Evolutionary conservation across 2,329 filamentous ascomycete species (phyloP).

Genomic region (Diaporthe sp.): DNA sequence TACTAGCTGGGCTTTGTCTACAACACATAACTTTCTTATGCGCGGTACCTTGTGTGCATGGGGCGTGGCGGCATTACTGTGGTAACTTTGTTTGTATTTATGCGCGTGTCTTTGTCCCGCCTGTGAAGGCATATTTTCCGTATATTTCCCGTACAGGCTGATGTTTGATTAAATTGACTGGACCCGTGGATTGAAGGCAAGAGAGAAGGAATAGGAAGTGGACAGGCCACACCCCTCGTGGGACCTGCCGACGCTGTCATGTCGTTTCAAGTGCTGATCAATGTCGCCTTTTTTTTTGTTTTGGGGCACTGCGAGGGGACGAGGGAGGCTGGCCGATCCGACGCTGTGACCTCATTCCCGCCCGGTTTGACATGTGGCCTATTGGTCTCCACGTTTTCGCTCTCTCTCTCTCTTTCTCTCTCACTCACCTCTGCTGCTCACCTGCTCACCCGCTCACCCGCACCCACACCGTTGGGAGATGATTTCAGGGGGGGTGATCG

Average conservation of each 20-base stretch:
- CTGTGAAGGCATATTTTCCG: not conserved
- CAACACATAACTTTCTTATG: not conserved
- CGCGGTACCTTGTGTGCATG: not conserved
- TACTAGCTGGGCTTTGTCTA: not conserved
- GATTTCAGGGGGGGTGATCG: slow-evolving; percentile 29
- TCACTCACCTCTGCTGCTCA: not conserved
- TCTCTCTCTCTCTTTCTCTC: not conserved
- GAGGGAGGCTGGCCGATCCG: slow-evolving; percentile 5
- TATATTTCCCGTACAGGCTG: not conserved
- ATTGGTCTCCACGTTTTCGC: not conserved
- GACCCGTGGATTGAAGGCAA: not conserved
- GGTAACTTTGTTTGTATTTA: not conserved
- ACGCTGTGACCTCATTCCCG: slow-evolving; percentile 32
- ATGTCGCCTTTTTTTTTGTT: not conserved
- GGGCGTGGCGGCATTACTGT: not conserved
- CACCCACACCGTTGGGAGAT: slow-evolving; percentile 29
- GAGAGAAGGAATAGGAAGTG: not conserved
- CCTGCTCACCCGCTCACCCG: not conserved
- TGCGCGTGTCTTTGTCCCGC: not conserved
- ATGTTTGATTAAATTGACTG: not conserved
- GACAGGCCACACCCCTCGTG: not conserved
- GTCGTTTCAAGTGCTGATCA: slow-evolving; percentile 32
- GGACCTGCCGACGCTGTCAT: slow-evolving; percentile 11
- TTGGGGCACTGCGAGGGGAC: not conserved
- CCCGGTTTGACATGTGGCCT: slow-evolving; percentile 25